These are phyloP conservation scores for Penicillium arizonense DNA, from an alignment of 495 filamentous ascomycete genomes.

Conservation along the genomic window DNA sequence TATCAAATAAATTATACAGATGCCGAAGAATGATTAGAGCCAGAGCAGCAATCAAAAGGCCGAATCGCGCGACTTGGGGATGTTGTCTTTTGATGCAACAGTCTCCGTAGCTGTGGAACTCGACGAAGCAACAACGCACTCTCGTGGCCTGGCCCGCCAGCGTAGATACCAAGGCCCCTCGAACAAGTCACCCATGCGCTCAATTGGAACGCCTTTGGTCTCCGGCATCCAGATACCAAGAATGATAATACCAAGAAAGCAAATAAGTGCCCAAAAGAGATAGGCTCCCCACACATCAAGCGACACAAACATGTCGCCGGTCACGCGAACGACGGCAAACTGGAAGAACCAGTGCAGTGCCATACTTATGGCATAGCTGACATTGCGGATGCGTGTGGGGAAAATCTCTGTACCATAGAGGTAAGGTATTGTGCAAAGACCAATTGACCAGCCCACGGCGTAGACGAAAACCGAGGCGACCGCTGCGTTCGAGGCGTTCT, in stretches of 20 bases:
- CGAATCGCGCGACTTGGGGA: not conserved
- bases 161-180: constrained; percentile 43
- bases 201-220: constrained; percentile 45
- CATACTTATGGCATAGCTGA: constrained; percentile 45
- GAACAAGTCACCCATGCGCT: constrained; percentile 47
- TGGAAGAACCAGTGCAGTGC: constrained; percentile 49
- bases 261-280: constrained; percentile 45
- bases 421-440: constrained; percentile 50
- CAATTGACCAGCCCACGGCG: constrained; percentile 49
- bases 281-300: constrained; percentile 47
- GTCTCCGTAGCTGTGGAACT: constrained; percentile 4
- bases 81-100: constrained; percentile 2
- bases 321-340: constrained; percentile 49
- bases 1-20: constrained; percentile 1
- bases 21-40: not conserved
- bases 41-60: not conserved
- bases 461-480: constrained; percentile 48
- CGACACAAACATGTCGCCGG: constrained; percentile 44
- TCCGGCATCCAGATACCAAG: constrained; percentile 48
- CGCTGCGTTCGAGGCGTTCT: constrained; percentile 40
- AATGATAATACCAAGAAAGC: constrained; percentile 38
- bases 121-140: constrained; percentile 3
- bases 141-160: constrained; percentile 32
- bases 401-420: constrained; percentile 50
- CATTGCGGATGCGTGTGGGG: constrained; percentile 44